A percentile compares a stretch with the other conserved stretches of the same genome.
Evolutionary conservation across 2,329 filamentous ascomycete species (phyloP).

Genomic region (Leptographium lundbergii): DNA sequence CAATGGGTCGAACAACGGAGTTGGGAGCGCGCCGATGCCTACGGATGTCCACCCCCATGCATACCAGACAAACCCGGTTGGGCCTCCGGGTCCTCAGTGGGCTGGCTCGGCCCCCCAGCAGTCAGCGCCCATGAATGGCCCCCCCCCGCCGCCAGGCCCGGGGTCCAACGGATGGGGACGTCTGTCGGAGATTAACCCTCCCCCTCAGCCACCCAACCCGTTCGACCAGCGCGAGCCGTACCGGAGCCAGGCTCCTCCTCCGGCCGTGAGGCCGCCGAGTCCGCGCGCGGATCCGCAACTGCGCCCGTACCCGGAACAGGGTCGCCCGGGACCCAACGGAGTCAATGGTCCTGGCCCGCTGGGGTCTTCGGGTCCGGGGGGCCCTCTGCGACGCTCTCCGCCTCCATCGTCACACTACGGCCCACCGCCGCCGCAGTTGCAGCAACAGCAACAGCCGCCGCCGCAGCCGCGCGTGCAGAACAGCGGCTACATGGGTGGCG

Average conservation of each 20-base stretch:
- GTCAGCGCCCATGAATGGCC: slow-evolving; percentile 28
- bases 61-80: slow-evolving; percentile 76
- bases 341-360: slow-evolving; percentile 29
- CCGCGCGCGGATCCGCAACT: slow-evolving; percentile 61
- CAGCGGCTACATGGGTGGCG: slow-evolving; percentile 41
- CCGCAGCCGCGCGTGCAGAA: slow-evolving; percentile 44
- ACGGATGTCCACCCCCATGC: slow-evolving; percentile 94
- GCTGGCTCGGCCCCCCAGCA: slow-evolving; percentile 51
- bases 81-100: slow-evolving; percentile 82
- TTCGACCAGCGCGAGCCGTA: slow-evolving; percentile 67
- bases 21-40: slow-evolving; percentile 69
- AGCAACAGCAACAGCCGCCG: slow-evolving; percentile 27
- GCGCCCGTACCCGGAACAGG: slow-evolving; percentile 56
- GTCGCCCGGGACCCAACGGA: slow-evolving; percentile 28
- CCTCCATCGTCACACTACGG: slow-evolving; percentile 41
- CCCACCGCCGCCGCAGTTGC: slow-evolving; percentile 35
- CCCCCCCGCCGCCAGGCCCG: slow-evolving; percentile 45
- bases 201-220: slow-evolving; percentile 65
- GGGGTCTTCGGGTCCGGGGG: slow-evolving; percentile 45
- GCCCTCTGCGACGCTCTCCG: slow-evolving; percentile 35
- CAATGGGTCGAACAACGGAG: slow-evolving; percentile 61
- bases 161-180: slow-evolving; percentile 48
- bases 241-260: slow-evolving; percentile 42
- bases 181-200: slow-evolving; percentile 66
- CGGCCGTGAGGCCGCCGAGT: slow-evolving; percentile 59